Base-by-base conservation (phyloP, 1,284 basidiomycete species). In the Entoloma clypeatum region DNA sequence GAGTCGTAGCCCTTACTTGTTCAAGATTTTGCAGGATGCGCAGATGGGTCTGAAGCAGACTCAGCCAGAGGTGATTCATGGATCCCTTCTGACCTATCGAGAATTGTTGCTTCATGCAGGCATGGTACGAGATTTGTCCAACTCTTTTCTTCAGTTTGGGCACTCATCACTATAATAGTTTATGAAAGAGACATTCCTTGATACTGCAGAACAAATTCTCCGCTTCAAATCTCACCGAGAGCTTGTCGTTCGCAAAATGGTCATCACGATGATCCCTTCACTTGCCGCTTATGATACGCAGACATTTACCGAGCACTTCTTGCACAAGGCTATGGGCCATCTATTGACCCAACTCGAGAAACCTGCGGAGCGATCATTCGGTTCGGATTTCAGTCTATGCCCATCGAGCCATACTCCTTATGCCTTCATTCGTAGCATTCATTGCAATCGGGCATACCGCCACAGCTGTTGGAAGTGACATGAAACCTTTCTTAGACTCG, bases 391-490 rank as follows among this genome's bases (percentile, higher is more conserved):
- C 4, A 23, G 28, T 23, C 44, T 43, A 33, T 23, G 7, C 37
- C 5, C 4, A 39, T 26, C n/a, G 27, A 22, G 28, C 30, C 19
- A 43, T 46, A 16, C 41, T 53, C 22, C 29, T 31, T 45, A 6
- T 44, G 9, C 44, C 39, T 25, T 26, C 44, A n/a, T 21, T 28
- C 24, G 3, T 48, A 87, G 92, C 94, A 0, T 98, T 97, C 60
- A 86, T 96, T 55, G 93, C 96, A 1, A 94, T 99, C 50, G 96
- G 96, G 1, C 92, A 97, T 54, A 90, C 97, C 26, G 91, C 95
- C 1, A 81, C 82, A 23, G 89, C 92, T 35, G 90, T 99, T 36
- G 86, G 86, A 19, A 89, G 90, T 49, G 91, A 93, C 50, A 98
- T 99, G 89, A 92, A 94, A 57, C 85, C 86, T 1, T 99, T 97